Percentiles rank a stretch among this genome's conserved stretches.
Conservation (phyloP, 306 rosid genomes). For the Rubus parviflorus region DNA sequence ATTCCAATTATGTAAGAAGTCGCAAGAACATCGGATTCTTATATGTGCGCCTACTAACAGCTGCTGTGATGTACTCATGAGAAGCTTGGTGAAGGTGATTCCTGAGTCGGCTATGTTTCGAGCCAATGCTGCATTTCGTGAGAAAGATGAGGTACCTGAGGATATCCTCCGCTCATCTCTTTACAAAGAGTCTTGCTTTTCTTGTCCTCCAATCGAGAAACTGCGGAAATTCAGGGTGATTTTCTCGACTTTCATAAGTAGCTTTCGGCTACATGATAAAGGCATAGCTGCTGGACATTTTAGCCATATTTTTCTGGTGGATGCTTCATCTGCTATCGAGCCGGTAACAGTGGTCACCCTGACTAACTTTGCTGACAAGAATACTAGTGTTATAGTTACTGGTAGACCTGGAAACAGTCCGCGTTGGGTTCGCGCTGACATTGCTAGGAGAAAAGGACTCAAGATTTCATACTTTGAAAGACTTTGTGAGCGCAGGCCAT, state of each 20-base stretch:
- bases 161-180: conserved; percentile 35
- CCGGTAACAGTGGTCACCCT: conserved; percentile 33
- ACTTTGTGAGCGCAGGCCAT: conserved; percentile 4
- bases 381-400: conserved; percentile 33
- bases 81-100: conserved; percentile 22
- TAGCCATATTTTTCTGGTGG: conserved; percentile 37
- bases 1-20: conserved; percentile 13
- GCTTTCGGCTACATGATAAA: conserved; percentile 29
- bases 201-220: conserved; percentile 28
- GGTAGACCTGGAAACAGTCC: conserved; percentile 18
- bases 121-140: conserved; percentile 29
- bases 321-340: conserved; percentile 38
- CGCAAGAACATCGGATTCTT: conserved; percentile 21
- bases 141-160: conserved; percentile 22
- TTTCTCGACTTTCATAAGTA: conserved; percentile 40
- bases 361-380: conserved; percentile 28
- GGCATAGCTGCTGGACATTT: conserved; percentile 37
- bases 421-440: conserved; percentile 23
- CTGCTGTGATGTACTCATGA: conserved; percentile 32
- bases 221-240: conserved; percentile 35
- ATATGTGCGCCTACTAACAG: conserved; percentile 28
- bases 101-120: conserved; percentile 31
- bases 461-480: conserved; percentile 31
- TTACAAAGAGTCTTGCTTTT: conserved; percentile 25
- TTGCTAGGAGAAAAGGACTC: conserved; percentile 32